These are phyloP conservation scores for Paecilomyces sp. DNA, from an alignment of 2,329 filamentous ascomycete genomes.

Conservation along the genomic window DNA sequence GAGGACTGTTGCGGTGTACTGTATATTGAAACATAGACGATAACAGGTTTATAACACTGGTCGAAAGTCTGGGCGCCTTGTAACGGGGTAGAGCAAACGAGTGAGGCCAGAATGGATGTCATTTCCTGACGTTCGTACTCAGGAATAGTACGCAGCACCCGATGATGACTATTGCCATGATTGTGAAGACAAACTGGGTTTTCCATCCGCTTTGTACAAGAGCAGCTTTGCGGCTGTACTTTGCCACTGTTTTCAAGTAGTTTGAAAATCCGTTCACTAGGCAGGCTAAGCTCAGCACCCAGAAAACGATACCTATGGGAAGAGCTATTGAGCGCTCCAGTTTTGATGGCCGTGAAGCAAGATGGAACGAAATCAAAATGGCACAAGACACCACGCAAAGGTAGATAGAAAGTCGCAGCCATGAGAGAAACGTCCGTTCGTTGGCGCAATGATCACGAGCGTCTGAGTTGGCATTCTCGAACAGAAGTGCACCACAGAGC, in stretches of 20 bases:
- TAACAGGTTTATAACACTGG: not conserved
- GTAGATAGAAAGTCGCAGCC: slow-evolving; percentile 81
- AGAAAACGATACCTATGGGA: slow-evolving; percentile 83
- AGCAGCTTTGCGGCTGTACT: slow-evolving; percentile 70
- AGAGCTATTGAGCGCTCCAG: slow-evolving; percentile 71
- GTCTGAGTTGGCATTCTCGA: slow-evolving; percentile 61
- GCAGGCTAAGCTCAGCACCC: slow-evolving; percentile 71
- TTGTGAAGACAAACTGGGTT: slow-evolving; percentile 66
- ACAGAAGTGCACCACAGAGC: slow-evolving; percentile 53
- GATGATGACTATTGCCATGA: slow-evolving; percentile 37
- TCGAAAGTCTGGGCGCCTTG: too few species aligned
- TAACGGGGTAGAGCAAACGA: too few species aligned
- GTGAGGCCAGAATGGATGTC: not conserved
- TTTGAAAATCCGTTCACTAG: slow-evolving; percentile 72
- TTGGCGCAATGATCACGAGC: slow-evolving; percentile 61
- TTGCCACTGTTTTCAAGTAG: slow-evolving; percentile 75
- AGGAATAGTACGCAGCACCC: slow-evolving; percentile 39
- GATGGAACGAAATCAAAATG: slow-evolving; percentile 87
- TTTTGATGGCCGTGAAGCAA: slow-evolving; percentile 63
- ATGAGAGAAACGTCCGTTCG: slow-evolving; percentile 75
- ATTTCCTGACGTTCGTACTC: slow-evolving; percentile 25
- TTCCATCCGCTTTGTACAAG: slow-evolving; percentile 92
- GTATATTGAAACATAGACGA: not conserved
- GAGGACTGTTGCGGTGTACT: not conserved
- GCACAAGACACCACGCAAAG: slow-evolving; percentile 85